Evolutionary conservation across 768 basidiomycete species (phyloP), one percentile per base, ranked within the genome.

Genomic region (Leccinellum albellum): DNA sequence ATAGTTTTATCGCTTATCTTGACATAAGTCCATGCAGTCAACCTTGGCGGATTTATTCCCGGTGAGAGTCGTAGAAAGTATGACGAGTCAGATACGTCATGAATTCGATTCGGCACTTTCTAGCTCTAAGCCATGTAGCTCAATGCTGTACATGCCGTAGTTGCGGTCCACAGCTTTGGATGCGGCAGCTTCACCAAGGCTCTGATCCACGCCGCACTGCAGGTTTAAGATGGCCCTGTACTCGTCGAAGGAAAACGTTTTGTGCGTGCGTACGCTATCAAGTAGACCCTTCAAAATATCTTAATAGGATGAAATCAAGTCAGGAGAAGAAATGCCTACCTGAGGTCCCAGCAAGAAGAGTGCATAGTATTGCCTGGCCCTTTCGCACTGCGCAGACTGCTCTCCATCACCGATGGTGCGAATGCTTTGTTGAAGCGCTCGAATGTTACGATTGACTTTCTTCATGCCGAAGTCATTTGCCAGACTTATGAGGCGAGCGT

Each of bases 201-300:
- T 75, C 56, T 80, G 84, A 66, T 91, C 85, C 33, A 94, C 84
- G 15, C 90, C 91, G 67, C 94, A 96, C 64, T 93, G 92, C 35
- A 98, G 79, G 64, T 86, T 88, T 49, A 98, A 79, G 79, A 98
- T 94, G 8, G 83, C 82, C 70, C 94, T 90, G 73, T 96, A 98
- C 67, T 98, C 91, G 62, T 96, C 94, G 62, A 97, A 96, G 4
- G 80, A 83, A 75, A 92, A 98, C 37, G 72, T 72, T 59, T 82
- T 83, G 60, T 79, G 78, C 49, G 76, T 62, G 26, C 86, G 84
- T 53, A 93, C 83, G 12, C 79, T 73, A 28, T 89, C 85, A 50
- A 98, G 77, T 81, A 98, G 85, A 51, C 82, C 83, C 94, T 96
- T 56, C 8, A 51, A 29, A n/a, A 26, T 14, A 46, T 37, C 35